Conservation (phyloP, 768 basidiomycete species). For the Panaeolus papilionaceus region DNA sequence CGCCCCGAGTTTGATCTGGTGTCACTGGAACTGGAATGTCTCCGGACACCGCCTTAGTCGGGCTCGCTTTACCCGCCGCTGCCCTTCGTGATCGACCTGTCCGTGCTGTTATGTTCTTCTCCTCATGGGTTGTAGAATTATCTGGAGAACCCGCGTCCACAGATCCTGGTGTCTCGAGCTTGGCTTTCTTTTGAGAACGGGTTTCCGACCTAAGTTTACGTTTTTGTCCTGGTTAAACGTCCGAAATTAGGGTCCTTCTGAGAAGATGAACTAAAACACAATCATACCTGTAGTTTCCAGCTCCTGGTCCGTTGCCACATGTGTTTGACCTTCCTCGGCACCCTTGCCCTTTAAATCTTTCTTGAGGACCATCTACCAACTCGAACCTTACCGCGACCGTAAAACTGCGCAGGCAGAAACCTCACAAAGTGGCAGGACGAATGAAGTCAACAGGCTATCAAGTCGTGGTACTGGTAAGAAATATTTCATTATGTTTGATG, state of each 20-base stretch:
- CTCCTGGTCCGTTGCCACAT: background rate
- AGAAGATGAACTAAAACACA: background rate
- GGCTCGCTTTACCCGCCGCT: background rate
- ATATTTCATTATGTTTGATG: conserved; percentile 8
- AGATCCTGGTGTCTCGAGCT: background rate
- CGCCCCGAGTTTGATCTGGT: background rate
- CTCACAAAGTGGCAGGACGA: background rate
- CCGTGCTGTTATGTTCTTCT: background rate
- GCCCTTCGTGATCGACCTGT: background rate
- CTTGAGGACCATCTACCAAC: background rate
- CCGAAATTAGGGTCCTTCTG: background rate
- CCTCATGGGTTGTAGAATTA: background rate
- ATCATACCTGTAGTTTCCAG: background rate
- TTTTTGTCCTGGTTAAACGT: background rate
- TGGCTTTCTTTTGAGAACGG: background rate
- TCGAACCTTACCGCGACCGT: background rate
- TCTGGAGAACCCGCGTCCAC: background rate
- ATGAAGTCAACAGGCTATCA: background rate
- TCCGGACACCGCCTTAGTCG: background rate
- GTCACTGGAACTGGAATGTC: background rate
- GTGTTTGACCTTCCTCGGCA: background rate
- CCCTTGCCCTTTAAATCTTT: background rate
- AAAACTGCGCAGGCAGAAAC: background rate
- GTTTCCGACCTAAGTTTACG: background rate
- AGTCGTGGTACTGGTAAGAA: conserved; percentile 9